Conservation (phyloP, 2,329 filamentous ascomycete genomes). For the Endothia cerciana region DNA sequence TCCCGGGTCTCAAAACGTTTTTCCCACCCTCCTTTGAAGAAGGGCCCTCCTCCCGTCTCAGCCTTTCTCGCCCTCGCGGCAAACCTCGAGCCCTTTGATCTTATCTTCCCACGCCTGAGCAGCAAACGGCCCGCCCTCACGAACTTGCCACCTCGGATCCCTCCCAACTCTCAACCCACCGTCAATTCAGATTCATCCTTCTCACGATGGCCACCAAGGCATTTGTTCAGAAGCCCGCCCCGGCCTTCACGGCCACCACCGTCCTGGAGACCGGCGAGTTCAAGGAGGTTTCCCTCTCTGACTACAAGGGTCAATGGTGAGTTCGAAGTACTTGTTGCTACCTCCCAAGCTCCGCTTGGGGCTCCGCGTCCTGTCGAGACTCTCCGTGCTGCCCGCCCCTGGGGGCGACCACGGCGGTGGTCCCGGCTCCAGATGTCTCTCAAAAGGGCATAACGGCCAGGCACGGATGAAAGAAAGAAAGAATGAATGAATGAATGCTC, state of each 20-base stretch:
- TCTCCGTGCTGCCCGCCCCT: not conserved
- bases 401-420: no score
- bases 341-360: not conserved
- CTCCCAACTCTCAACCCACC: not conserved
- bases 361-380: not conserved
- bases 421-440: no score
- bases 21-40: not conserved
- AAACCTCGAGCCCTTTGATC: not conserved
- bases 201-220: constrained; percentile 46
- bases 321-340: constrained; percentile 16
- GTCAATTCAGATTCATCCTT: constrained; percentile 8
- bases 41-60: not conserved
- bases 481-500: constrained; percentile 3
- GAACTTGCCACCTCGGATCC: not conserved
- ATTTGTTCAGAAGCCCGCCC: constrained; percentile 54
- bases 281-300: constrained; percentile 50
- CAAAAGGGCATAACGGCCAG: no score
- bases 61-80: no score
- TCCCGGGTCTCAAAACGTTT: constrained; percentile 9
- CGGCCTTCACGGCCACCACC: constrained; percentile 53
- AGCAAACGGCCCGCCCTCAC: not conserved
- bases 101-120: no score
- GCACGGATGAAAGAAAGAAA: not conserved
- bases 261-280: constrained; percentile 54
- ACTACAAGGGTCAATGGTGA: constrained; percentile 53